Evolutionary conservation across 352 stramenopile species (phyloP).

Genomic region (Phytophthora cactorum): DNA sequence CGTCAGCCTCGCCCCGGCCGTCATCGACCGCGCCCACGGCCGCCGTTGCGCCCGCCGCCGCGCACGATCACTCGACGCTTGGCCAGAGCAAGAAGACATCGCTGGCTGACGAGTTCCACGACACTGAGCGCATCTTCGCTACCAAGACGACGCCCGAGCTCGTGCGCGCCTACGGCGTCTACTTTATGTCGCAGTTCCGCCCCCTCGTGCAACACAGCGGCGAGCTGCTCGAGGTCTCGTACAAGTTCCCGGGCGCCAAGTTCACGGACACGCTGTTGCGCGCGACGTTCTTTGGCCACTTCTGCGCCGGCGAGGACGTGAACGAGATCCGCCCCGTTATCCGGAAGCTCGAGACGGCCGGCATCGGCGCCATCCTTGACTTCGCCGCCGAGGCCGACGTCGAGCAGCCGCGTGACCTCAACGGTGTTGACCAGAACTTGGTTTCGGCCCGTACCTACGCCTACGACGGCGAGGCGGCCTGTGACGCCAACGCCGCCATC

Average conservation of each 20-base stretch:
- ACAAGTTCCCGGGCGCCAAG: conserved; percentile 79
- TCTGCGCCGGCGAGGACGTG: conserved; percentile 94
- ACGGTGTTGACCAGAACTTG: conserved; percentile 82
- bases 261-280: conserved; percentile 92
- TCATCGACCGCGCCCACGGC: conserved; percentile 24
- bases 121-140: conserved; percentile 86
- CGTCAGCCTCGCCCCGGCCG: conserved; percentile 25
- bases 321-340: conserved; percentile 88
- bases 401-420: conserved; percentile 77
- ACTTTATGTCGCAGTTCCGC: conserved; percentile 86
- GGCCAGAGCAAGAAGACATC: conserved; percentile 16
- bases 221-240: conserved; percentile 79
- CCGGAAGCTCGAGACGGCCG: conserved; percentile 71
- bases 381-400: conserved; percentile 96
- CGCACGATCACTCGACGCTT: conserved; percentile 16
- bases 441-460: conserved; percentile 94
- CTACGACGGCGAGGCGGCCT: conserved; percentile 94
- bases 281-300: conserved; percentile 97
- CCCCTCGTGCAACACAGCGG: conserved; percentile 91
- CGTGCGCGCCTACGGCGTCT: conserved; percentile 87
- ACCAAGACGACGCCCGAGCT: conserved; percentile 88
- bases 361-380: conserved; percentile 96
- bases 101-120: conserved; percentile 56
- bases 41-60: conserved; percentile 9
- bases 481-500: conserved; percentile 92